These are phyloP conservation scores for Miscanthus sacchariflorus DNA, from an alignment of 202 grass and related monocot genomes.

Conservation along the genomic window DNA sequence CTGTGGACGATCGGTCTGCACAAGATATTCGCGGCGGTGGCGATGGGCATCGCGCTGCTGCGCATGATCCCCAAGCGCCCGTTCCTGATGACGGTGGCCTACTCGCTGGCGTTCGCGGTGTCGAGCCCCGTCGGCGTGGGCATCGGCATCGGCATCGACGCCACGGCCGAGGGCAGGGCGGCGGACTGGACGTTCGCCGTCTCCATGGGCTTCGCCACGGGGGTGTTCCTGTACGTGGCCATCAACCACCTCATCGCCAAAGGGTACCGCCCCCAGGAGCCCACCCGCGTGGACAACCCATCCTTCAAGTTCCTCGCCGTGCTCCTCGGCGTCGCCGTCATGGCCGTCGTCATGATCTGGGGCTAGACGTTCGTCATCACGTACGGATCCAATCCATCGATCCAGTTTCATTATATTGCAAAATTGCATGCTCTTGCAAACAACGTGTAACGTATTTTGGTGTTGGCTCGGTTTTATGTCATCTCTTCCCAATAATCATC, in stretches of 20 bases:
- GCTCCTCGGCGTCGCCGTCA: slow-evolving; percentile 58
- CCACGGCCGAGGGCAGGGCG: slow-evolving; percentile 53
- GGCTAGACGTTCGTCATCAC: slow-evolving; percentile 27
- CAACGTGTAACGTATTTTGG: no score
- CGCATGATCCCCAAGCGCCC: slow-evolving; percentile 68
- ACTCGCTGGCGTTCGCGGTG: slow-evolving; percentile 74
- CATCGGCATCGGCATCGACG: slow-evolving; percentile 80
- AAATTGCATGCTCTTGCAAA: no score
- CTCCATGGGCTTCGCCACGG: slow-evolving; percentile 69
- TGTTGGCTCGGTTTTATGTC: no score
- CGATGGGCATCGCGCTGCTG: slow-evolving; percentile 87
- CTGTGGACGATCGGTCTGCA: slow-evolving; percentile 90
- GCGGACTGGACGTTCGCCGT: slow-evolving; percentile 74
- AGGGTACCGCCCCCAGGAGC: slow-evolving; percentile 60
- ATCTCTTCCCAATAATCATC: no score
- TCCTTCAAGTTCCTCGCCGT: slow-evolving; percentile 68
- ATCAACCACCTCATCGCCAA: slow-evolving; percentile 90
- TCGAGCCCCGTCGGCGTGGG: slow-evolving; percentile 78
- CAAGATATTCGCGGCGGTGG: slow-evolving; percentile 80
- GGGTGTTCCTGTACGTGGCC: slow-evolving; percentile 83
- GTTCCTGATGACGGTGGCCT: slow-evolving; percentile 59
- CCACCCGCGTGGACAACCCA: slow-evolving; percentile 62
- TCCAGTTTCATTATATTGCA: no score
- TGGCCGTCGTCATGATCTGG: slow-evolving; percentile 87
- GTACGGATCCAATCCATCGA: no score